Evolutionary conservation across 176 grass and related monocot genomes (phyloP), one percentile per base, ranked within the genome.

Genomic region (Musa acuminata): DNA sequence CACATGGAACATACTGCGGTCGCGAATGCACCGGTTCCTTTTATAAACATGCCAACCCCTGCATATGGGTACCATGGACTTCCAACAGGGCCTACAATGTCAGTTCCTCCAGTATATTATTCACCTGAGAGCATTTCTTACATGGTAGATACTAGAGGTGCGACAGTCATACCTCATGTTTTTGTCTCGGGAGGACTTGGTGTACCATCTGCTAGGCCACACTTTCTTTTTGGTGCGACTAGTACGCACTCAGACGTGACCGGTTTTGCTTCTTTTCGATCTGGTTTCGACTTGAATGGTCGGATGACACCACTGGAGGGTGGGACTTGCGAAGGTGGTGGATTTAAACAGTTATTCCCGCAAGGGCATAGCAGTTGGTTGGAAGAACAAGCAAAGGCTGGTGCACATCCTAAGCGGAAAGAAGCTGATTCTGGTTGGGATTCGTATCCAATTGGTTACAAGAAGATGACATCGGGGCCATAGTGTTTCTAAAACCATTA

Each of bases 361-460:
- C 77, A 69, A 25, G 77, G 65, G 54, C 77, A 69, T 9, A 23
- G 52, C 20, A 17, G 65, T 23, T 69, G 52, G 26, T 49, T 58
- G 26, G 77, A 79, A 22, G 64, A 55, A 69, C 77, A 69, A 23
- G 49, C 64, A 12, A 69, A 55, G 25, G 13, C 20, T 52, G 16
- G 5, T 4, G 19, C 76, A 23, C 59, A 71, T 8, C 77, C 65
- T 79, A 79, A 79, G 52, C 65, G 77, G 1, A 79, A 79, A 53
- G 64, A 79, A 27, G 65, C 77, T 14, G 77, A 69, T 27, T 69
- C 52, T 49, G 77, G 77, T 16, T 79, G 64, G 77, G 64, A 79
- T 10, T 16, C 52, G 0, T 27, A 8, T 57, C 64, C 24, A 9
- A 49, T 57, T 49, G 77, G 64, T 79, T 49, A 49, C 64, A 79